Conservation (phyloP, 192 early-diverging fungal species). For the Endogone sp. region DNA sequence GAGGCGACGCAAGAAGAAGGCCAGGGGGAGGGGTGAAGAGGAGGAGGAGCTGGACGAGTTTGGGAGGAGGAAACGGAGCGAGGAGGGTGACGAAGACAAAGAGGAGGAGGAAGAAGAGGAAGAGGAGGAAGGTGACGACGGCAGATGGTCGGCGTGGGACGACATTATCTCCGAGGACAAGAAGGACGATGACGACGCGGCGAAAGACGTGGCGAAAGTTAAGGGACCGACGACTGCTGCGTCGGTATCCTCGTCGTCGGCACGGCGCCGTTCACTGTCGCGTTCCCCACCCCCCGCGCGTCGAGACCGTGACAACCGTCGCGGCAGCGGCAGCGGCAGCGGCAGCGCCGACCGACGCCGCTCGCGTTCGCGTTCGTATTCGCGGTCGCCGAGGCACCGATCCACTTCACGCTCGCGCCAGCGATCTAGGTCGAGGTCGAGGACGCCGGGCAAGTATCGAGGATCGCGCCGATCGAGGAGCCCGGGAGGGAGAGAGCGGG, state of each 20-base stretch:
- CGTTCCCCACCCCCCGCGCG: slow-evolving; percentile 8
- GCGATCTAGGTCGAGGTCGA: background rate
- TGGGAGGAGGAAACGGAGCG: slow-evolving; percentile 2
- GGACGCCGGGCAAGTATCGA: slow-evolving; percentile 2
- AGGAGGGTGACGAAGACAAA: background rate
- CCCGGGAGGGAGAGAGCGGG: background rate
- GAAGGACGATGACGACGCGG: slow-evolving; percentile 6
- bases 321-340: too few relatives aligned
- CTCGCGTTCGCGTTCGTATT: too few relatives aligned
- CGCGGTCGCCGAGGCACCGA: too few relatives aligned
- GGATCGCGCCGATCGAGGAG: background rate
- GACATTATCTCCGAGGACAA: slow-evolving; percentile 18
- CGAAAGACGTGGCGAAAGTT: background rate
- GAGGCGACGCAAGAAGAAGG: slow-evolving; percentile 13
- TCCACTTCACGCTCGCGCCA: background rate
- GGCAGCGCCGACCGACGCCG: too few relatives aligned
- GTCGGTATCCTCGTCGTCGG: background rate
- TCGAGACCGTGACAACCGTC: background rate
- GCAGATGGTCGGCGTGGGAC: slow-evolving; percentile 22
- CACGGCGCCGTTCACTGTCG: slow-evolving; percentile 6
- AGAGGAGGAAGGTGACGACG: slow-evolving; percentile 20
- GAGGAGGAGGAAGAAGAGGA: slow-evolving; percentile 13
- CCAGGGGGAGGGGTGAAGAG: background rate
- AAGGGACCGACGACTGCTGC: background rate
- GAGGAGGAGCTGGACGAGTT: background rate